A percentile compares a stretch with the other conserved stretches of the same genome.
These are phyloP conservation scores for Penicillium sp. DNA, from an alignment of 2,329 filamentous ascomycete genomes.

Conservation along the genomic window DNA sequence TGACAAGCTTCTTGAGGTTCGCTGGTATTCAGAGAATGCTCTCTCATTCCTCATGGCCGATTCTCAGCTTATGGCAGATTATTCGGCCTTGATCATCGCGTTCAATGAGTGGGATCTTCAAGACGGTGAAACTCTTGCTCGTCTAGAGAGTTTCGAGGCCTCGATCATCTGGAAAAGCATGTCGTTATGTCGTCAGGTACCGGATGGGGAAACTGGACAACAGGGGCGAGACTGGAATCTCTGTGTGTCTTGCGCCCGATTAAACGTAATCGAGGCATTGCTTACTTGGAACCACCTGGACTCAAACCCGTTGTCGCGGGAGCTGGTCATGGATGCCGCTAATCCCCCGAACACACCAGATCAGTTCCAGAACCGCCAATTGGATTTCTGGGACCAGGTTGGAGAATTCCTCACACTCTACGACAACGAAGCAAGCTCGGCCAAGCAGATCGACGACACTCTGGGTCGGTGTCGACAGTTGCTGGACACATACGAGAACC, in stretches of 20 bases:
- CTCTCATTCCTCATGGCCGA: constrained; percentile 48
- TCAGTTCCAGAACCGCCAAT: constrained; percentile 52
- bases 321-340: constrained; percentile 35
- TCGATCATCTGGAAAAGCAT: constrained; percentile 54
- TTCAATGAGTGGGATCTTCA: constrained; percentile 35
- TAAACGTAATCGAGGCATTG: constrained; percentile 67
- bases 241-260: constrained; percentile 57
- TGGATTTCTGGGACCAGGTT: constrained; percentile 74
- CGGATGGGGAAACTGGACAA: constrained; percentile 30
- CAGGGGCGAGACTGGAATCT: constrained; percentile 48
- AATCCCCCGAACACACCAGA: constrained; percentile 37
- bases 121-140: constrained; percentile 32
- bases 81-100: constrained; percentile 54
- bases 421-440: constrained; percentile 47
- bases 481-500: constrained; percentile 72
- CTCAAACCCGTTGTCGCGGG: constrained; percentile 40
- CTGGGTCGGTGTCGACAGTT: constrained; percentile 59
- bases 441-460: constrained; percentile 56
- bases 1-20: constrained; percentile 68
- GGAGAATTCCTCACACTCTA: constrained; percentile 62
- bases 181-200: constrained; percentile 43
- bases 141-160: constrained; percentile 48
- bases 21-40: constrained; percentile 62
- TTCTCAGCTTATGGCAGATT: constrained; percentile 54
- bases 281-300: constrained; percentile 62